These are phyloP conservation scores for Jacaranda copaia DNA, from an alignment of 257 asterid species.

Conservation along the genomic window DNA sequence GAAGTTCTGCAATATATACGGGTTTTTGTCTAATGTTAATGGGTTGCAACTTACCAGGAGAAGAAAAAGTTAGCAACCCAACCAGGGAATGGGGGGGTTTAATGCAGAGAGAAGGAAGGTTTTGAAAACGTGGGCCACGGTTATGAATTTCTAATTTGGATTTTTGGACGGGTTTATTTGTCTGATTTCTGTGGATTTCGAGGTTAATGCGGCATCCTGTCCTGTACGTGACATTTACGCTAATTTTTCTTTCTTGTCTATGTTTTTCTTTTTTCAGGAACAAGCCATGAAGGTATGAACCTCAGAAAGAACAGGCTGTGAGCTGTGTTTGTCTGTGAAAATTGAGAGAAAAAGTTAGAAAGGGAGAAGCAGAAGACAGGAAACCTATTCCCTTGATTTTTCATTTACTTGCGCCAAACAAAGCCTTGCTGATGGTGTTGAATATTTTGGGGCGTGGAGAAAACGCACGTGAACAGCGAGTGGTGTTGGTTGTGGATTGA, in stretches of 20 bases:
- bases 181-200: constrained; percentile 44
- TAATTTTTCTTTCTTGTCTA: background rate
- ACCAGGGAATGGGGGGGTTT: background rate
- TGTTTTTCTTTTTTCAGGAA: background rate
- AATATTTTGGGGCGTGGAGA: constrained; percentile 8
- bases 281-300: constrained; percentile 12
- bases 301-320: constrained; percentile 36
- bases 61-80: background rate
- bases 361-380: too few species aligned
- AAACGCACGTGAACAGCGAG: background rate
- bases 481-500: background rate
- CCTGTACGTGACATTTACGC: constrained; percentile 37
- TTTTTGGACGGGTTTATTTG: constrained; percentile 46
- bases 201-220: constrained; percentile 35
- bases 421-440: background rate
- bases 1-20: background rate
- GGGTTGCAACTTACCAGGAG: background rate
- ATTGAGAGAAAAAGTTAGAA: too few species aligned
- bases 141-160: constrained; percentile 33
- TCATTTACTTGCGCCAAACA: background rate
- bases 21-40: background rate
- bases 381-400: too few species aligned
- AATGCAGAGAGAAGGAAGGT: constrained; percentile 10
- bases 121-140: constrained; percentile 7
- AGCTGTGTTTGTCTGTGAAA: too few species aligned